phyloP scores from a whole-genome alignment of 768 basidiomycete genomes.

The Coprinellus micaceus region DNA sequence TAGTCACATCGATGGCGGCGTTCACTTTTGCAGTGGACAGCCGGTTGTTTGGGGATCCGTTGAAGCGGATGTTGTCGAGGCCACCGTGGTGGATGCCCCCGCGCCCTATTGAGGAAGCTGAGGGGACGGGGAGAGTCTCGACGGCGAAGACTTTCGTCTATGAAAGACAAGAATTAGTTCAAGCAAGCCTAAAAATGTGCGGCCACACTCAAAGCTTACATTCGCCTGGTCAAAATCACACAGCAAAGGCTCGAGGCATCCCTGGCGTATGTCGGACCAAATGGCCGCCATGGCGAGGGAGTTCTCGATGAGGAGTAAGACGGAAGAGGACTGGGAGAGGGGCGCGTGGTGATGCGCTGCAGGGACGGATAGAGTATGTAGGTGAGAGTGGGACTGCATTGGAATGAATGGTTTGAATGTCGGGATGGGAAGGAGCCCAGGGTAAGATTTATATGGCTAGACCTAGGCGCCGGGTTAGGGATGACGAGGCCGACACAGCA shows the following conservation, averaged over 20 bases:
- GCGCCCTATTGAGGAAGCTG: background rate
- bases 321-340: background rate
- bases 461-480: too few relatives aligned
- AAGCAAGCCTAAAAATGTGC: background rate
- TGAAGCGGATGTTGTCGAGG: background rate
- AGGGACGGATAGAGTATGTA: background rate
- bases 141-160: background rate
- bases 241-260: background rate
- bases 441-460: too few relatives aligned
- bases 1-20: background rate
- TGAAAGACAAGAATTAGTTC: background rate
- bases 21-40: background rate
- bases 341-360: background rate
- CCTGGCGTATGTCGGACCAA: background rate
- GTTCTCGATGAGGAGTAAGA: slow-evolving; percentile 1
- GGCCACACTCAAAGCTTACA: background rate
- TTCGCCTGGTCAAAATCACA: background rate
- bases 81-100: background rate
- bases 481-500: too few relatives aligned
- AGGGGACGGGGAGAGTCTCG: background rate
- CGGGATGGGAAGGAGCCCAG: background rate
- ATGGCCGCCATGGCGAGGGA: background rate
- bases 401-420: background rate
- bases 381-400: background rate
- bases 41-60: background rate